Base-by-base conservation (phyloP, 2,329 filamentous ascomycete genomes). In the Ceratocystis huliohia region DNA sequence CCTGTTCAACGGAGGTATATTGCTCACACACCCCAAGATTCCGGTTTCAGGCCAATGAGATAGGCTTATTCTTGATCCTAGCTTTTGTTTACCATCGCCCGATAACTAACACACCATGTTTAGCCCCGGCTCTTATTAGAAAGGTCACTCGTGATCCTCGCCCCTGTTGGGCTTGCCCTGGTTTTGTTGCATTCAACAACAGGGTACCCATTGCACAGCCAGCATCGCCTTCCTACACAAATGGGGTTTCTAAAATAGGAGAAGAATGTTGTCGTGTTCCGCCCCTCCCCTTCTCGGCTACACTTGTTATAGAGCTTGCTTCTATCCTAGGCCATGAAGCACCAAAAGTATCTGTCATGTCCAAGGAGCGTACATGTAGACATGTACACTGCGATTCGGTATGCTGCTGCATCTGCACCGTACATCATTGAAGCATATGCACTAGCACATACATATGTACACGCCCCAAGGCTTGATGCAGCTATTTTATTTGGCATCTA, bases 261-360 rank as follows among this genome's bases (percentile, higher is more conserved):
- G 20, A 22, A 15, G 10, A 41, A 4, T 28, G 8, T 15, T 53
- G 48, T 53, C 48, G 5, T 22, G 8, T 20, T 22, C 48, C 4
- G 2, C n/a, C 48, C 48, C 17, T 10, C 48, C n/a, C 48, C 48
- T 53, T 15, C 48, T 53, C 22, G 22, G 25, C 48, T 53, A 10
- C 48, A 53, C 8, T 53, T 53, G 48, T 53, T 53, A 28, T 53
- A 53, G 20, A 53, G 48, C 48, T 28, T 53, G 48, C 48, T 53
- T 53, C 48, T 17, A 53, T 53, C 48, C 22, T 10, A 3, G 48
- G 48, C 22, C 48, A 53, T 53, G 48, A 53, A 53, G 2, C 1
- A 5, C 25, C 8, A 25, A 5, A 53, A 28, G 48, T 25, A 15
- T 53, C 10, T 15, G 48, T 50, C 48, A 53, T 53, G 2, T 53